A percentile compares a stretch with the other conserved stretches of the same genome.
Evolutionary conservation across 2,329 filamentous ascomycete genomes (phyloP).

Genomic region (Alternaria sp.): DNA sequence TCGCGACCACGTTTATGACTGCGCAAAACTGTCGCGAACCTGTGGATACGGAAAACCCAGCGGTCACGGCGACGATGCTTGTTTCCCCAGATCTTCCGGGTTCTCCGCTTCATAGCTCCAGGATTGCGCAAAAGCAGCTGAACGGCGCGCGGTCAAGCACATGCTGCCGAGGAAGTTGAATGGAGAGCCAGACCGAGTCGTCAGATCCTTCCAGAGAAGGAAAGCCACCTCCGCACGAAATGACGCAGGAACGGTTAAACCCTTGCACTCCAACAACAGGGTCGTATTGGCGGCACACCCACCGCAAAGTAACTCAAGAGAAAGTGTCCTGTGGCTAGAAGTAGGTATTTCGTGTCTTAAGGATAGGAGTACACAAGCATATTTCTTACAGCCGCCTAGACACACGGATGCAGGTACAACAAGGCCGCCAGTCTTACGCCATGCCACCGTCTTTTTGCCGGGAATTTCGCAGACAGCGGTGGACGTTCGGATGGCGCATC

Average conservation of each 20-base stretch:
- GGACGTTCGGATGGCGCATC: constrained; percentile 20
- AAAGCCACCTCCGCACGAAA: constrained; percentile 6
- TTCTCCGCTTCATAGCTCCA: constrained; percentile 8
- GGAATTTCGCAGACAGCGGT: constrained; percentile 12
- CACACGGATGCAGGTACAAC: constrained; percentile 14
- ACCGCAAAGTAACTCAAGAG: background rate
- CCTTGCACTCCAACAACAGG: background rate
- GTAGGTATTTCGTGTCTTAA: background rate
- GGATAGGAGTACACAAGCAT: background rate
- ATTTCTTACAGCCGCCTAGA: background rate
- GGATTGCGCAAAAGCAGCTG: background rate
- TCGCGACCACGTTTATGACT: background rate
- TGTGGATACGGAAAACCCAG: background rate
- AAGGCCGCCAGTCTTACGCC: background rate
- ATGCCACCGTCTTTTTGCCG: background rate
- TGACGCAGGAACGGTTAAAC: constrained; percentile 12
- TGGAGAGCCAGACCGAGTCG: constrained; percentile 16
- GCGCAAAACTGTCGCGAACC: background rate
- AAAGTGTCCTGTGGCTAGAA: background rate
- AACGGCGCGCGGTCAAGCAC: constrained; percentile 4
- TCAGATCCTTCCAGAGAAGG: constrained; percentile 12
- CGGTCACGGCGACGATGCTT: constrained; percentile 2
- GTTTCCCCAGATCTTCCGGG: constrained; percentile 13
- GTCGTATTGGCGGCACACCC: background rate
- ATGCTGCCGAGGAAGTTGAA: constrained; percentile 16